Percentiles rank a stretch among this genome's conserved stretches.
These are phyloP conservation scores for Macrolepiota dolichaula DNA, from an alignment of 768 basidiomycete genomes.

Conservation along the genomic window DNA sequence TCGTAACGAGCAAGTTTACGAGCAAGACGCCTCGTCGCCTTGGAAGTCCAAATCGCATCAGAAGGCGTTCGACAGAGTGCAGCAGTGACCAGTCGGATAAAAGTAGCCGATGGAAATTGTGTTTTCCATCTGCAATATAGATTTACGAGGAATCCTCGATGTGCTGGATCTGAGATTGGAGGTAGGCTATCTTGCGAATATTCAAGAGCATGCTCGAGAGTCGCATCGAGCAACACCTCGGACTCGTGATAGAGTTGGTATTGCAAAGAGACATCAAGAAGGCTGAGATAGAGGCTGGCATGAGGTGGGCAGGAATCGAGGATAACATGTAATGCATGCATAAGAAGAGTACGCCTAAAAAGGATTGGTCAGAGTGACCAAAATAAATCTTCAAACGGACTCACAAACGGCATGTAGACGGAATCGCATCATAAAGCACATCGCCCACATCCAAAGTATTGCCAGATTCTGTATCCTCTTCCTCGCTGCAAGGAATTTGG, in stretches of 20 bases:
- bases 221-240: conserved; percentile 32
- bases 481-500: conserved; percentile 1
- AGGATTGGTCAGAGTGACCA: neutral
- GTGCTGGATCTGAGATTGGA: conserved; percentile 38
- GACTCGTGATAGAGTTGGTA: conserved; percentile 42
- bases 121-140: conserved; percentile 38
- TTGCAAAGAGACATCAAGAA: conserved; percentile 50
- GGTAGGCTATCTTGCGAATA: conserved; percentile 17
- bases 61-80: conserved; percentile 19
- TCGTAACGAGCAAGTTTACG: conserved; percentile 10
- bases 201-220: conserved; percentile 37
- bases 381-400: neutral
- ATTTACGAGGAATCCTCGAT: conserved; percentile 44
- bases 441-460: conserved; percentile 25
- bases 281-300: conserved; percentile 43
- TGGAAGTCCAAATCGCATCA: conserved; percentile 14
- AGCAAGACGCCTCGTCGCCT: conserved; percentile 10
- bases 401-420: conserved; percentile 50
- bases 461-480: neutral
- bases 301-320: conserved; percentile 42
- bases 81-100: conserved; percentile 28
- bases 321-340: conserved; percentile 48
- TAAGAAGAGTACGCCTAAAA: neutral
- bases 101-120: conserved; percentile 23
- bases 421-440: conserved; percentile 49